Percentiles rank a stretch among this genome's conserved stretches.
Conservation (phyloP, 352 stramenopile genomes). For the Globisporangium perplexum region DNA sequence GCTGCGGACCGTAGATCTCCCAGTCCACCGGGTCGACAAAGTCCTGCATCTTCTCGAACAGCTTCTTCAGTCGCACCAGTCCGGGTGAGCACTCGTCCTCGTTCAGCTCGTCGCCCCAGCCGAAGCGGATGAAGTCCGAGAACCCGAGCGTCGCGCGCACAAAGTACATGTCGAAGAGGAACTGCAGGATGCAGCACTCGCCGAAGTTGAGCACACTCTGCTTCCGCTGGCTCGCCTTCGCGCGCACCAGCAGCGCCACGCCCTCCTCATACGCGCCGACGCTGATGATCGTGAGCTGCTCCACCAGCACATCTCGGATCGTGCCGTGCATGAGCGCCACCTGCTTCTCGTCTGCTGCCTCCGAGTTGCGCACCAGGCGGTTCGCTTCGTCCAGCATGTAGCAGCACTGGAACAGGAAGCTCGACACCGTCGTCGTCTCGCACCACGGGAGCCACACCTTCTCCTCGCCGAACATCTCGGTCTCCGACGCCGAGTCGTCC, state of each 20-base stretch:
- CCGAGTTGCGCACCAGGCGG: conserved; percentile 40
- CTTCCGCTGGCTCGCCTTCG: conserved; percentile 39
- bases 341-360: conserved; percentile 33
- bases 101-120: conserved; percentile 80
- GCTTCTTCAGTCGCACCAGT: conserved; percentile 42
- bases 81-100: conserved; percentile 39
- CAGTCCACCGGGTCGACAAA: conserved; percentile 86
- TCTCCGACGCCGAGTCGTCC: conserved; percentile 33
- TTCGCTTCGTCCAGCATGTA: conserved; percentile 82
- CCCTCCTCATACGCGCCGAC: conserved; percentile 66
- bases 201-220: conserved; percentile 71
- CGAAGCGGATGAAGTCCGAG: conserved; percentile 84
- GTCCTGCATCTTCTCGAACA: conserved; percentile 76
- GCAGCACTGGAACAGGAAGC: conserved; percentile 80
- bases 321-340: conserved; percentile 54
- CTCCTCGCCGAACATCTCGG: conserved; percentile 43
- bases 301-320: conserved; percentile 63
- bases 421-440: conserved; percentile 76
- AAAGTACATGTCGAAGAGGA: conserved; percentile 89
- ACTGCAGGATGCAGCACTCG: conserved; percentile 80
- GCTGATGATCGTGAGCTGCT: conserved; percentile 74
- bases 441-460: conserved; percentile 85
- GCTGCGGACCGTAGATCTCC: conserved; percentile 83
- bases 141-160: conserved; percentile 79
- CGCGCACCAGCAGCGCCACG: conserved; percentile 48